Evolutionary conservation across 345 rosid genomes (phyloP).

Genomic region (Citrus cavaleriei): DNA sequence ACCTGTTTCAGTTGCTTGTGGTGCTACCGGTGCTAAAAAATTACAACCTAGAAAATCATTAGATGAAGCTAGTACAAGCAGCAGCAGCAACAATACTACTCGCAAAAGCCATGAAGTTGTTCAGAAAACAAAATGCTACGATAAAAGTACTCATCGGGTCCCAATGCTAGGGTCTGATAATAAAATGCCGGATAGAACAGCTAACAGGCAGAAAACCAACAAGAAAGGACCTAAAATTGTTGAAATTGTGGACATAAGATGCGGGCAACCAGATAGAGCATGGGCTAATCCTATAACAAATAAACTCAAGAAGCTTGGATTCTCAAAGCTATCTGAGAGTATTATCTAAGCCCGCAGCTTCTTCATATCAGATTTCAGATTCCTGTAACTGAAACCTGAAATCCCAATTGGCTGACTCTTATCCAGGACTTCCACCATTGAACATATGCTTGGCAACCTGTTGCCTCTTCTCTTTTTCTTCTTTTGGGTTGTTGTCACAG

Average conservation of each 20-base stretch:
- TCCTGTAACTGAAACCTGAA: constrained; percentile 45
- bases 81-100: constrained; percentile 29
- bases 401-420: constrained; percentile 29
- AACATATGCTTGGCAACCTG: constrained; percentile 52
- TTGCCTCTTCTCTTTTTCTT: constrained; percentile 47
- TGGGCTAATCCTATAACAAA: constrained; percentile 76
- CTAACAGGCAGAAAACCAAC: constrained; percentile 45
- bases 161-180: constrained; percentile 72
- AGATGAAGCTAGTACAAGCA: constrained; percentile 80
- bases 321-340: constrained; percentile 85
- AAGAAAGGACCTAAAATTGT: constrained; percentile 64
- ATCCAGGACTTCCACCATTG: constrained; percentile 55
- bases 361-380: constrained; percentile 52
- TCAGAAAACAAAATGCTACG: constrained; percentile 44
- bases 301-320: constrained; percentile 87
- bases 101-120: constrained; percentile 27
- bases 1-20: constrained; percentile 52
- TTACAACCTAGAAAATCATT: constrained; percentile 51
- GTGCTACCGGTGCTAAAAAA: constrained; percentile 50
- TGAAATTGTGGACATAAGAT: constrained; percentile 84
- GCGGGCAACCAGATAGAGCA: constrained; percentile 72
- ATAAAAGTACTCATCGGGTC: constrained; percentile 38
- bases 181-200: constrained; percentile 53
- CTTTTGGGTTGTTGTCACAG: constrained; percentile 31
- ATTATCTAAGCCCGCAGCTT: constrained; percentile 47